Percentiles rank a stretch among this genome's conserved stretches.
Evolutionary conservation across 1,139 yeast species (phyloP).

Genomic region (Candida frijolesensis): DNA sequence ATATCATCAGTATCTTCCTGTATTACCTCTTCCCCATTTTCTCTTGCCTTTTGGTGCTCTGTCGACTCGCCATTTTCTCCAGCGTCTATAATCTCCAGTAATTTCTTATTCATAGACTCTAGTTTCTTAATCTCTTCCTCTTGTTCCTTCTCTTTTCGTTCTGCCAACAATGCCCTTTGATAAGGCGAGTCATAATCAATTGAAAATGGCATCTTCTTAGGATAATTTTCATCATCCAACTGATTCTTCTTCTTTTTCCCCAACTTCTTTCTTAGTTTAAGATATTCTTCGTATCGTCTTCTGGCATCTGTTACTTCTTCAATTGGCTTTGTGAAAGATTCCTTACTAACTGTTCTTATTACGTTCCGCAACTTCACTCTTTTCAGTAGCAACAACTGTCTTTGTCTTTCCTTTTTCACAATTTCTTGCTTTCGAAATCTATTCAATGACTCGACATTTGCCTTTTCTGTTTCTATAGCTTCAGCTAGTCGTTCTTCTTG

Average conservation of each 20-base stretch:
- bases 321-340: conserved; percentile 44
- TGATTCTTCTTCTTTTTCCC: conserved; percentile 36
- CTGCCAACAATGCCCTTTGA: conserved; percentile 27
- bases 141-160: conserved; percentile 16
- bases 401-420: conserved; percentile 74
- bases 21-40: conserved; percentile 45
- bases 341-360: conserved; percentile 50
- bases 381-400: conserved; percentile 69
- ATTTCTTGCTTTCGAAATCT: conserved; percentile 83
- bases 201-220: conserved; percentile 36
- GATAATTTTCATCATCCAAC: conserved; percentile 16
- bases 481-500: conserved; percentile 85
- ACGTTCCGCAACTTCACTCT: conserved; percentile 61
- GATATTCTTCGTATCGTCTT: conserved; percentile 23
- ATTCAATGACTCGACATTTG: conserved; percentile 71
- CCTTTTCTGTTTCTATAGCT: conserved; percentile 83
- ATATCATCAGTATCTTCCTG: neutral
- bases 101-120: conserved; percentile 16
- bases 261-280: conserved; percentile 40
- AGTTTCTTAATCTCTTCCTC: conserved; percentile 9
- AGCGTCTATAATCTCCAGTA: conserved; percentile 22
- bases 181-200: conserved; percentile 40
- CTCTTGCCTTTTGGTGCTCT: conserved; percentile 41
- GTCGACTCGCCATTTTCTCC: conserved; percentile 55
- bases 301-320: conserved; percentile 57